A percentile compares a stretch with the other conserved stretches of the same genome.
These are phyloP conservation scores for Kentomonas sorsogonicus DNA, from an alignment of 208 protist genomes.

Conservation along the genomic window DNA sequence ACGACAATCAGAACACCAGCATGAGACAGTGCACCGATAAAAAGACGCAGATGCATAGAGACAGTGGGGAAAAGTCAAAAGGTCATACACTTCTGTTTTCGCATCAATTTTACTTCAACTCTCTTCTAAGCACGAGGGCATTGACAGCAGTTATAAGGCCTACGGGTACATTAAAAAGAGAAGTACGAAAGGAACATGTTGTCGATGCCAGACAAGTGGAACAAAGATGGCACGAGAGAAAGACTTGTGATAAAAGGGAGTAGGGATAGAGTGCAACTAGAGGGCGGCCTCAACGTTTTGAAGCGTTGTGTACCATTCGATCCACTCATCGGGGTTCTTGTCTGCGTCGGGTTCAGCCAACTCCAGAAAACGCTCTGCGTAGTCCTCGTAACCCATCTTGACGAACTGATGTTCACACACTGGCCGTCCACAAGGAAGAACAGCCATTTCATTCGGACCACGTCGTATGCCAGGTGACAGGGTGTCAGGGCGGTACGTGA, in stretches of 20 bases:
- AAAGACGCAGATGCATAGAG: background rate
- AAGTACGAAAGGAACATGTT: no score
- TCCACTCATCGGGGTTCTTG: conserved; percentile 58
- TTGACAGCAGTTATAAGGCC: no score
- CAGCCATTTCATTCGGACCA: no score
- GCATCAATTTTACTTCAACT: conserved; percentile 7
- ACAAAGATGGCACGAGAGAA: conserved; percentile 3
- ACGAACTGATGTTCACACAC: conserved; percentile 38
- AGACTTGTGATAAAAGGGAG: conserved; percentile 15
- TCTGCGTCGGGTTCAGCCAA: conserved; percentile 64
- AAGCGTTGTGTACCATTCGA: conserved; percentile 66
- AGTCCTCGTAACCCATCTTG: conserved; percentile 67
- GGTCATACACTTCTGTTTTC: background rate
- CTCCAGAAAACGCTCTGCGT: conserved; percentile 69
- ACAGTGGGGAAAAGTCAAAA: background rate
- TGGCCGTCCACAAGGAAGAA: conserved; percentile 55
- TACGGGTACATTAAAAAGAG: no score
- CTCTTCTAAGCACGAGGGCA: no score
- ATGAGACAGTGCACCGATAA: background rate
- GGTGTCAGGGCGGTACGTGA: no score
- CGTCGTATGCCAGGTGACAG: no score
- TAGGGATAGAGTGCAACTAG: conserved; percentile 6
- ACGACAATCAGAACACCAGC: background rate
- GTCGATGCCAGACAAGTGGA: no score
- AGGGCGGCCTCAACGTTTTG: conserved; percentile 27